phyloP scores from a whole-genome alignment of 176 grass and related monocot species.

The Triticum monococcum region DNA sequence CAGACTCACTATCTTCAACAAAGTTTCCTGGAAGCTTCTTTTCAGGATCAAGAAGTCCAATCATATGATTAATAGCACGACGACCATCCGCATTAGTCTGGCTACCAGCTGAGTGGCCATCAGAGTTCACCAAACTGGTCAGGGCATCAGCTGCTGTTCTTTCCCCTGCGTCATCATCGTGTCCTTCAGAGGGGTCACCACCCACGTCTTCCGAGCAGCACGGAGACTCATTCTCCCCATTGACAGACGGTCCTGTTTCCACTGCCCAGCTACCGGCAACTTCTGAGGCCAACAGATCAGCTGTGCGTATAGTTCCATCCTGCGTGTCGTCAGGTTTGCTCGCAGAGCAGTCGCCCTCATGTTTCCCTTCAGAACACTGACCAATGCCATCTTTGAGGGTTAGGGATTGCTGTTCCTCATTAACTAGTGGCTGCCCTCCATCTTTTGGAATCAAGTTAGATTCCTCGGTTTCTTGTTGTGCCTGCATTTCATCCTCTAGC shows the following conservation, averaged over 20 bases:
- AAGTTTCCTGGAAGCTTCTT: conserved; percentile 40
- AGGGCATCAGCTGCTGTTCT: conserved; percentile 40
- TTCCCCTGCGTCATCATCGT: conserved; percentile 17
- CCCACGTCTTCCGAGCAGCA: conserved; percentile 44
- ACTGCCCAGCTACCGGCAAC: conserved; percentile 90
- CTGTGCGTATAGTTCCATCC: conserved; percentile 53
- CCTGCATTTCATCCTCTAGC: conserved; percentile 68
- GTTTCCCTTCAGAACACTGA: conserved; percentile 40
- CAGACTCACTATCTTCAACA: conserved; percentile 49
- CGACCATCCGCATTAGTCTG: conserved; percentile 53
- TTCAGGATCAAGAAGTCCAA: conserved; percentile 65
- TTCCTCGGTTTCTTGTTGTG: conserved; percentile 51
- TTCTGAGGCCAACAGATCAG: conserved; percentile 93
- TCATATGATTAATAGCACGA: conserved; percentile 62
- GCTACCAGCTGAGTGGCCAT: conserved; percentile 59
- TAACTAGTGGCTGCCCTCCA: conserved; percentile 24
- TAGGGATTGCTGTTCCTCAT: conserved; percentile 11
- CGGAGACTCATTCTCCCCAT: conserved; percentile 69
- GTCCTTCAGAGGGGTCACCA: conserved; percentile 29
- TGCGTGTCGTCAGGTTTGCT: conserved; percentile 53
- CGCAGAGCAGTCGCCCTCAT: conserved; percentile 40
- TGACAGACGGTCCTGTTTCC: conserved; percentile 59
- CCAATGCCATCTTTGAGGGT: conserved; percentile 12
- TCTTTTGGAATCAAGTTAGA: conserved; percentile 27
- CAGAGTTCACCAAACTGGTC: conserved; percentile 45